Percentiles rank a stretch among this genome's conserved stretches.
Evolutionary conservation across 2,329 filamentous ascomycete species (phyloP).

Genomic region (Didymella lethalis): DNA sequence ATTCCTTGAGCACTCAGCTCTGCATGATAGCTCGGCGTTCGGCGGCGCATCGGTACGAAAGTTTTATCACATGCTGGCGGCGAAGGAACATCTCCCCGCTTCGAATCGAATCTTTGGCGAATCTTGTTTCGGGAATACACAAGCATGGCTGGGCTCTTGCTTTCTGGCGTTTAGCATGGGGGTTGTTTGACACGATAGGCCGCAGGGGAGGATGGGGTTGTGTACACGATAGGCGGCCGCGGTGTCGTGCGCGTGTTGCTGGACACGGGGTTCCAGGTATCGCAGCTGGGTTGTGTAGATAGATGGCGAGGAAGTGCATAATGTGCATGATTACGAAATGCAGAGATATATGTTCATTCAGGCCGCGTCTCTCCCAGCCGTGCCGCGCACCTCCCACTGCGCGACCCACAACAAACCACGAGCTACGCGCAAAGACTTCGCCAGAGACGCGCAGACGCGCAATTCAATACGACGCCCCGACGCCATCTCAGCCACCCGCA

Average conservation of each 20-base stretch:
- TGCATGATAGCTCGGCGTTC: conserved; percentile 40
- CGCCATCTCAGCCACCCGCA: neutral
- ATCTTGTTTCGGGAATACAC: conserved; percentile 25
- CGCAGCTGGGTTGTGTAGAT: conserved; percentile 8
- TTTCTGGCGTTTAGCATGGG: conserved; percentile 13
- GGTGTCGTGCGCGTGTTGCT: conserved; percentile 1
- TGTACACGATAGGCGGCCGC: conserved; percentile 12
- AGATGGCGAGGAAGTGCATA: conserved; percentile 13
- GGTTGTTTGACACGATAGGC: conserved; percentile 14
- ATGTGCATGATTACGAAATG: conserved; percentile 15
- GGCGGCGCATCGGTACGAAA: conserved; percentile 24
- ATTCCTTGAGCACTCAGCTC: conserved; percentile 13
- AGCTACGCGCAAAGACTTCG: neutral
- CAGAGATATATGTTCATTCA: conserved; percentile 5
- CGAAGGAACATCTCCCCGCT: conserved; percentile 3
- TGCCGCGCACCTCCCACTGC: conserved; percentile 4
- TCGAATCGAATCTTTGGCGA: conserved; percentile 23
- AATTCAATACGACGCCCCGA: no score
- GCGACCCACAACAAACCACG: neutral
- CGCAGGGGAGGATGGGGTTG: conserved; percentile 8
- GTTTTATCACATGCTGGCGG: conserved; percentile 26
- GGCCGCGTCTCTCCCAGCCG: neutral
- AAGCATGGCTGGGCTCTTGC: conserved; percentile 18
- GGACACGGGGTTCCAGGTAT: conserved; percentile 1
- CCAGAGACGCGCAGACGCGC: neutral